A percentile compares a stretch with the other conserved stretches of the same genome.
These are phyloP conservation scores for Lachancea fermentati DNA, from an alignment of 805 yeast species.

Conservation along the genomic window DNA sequence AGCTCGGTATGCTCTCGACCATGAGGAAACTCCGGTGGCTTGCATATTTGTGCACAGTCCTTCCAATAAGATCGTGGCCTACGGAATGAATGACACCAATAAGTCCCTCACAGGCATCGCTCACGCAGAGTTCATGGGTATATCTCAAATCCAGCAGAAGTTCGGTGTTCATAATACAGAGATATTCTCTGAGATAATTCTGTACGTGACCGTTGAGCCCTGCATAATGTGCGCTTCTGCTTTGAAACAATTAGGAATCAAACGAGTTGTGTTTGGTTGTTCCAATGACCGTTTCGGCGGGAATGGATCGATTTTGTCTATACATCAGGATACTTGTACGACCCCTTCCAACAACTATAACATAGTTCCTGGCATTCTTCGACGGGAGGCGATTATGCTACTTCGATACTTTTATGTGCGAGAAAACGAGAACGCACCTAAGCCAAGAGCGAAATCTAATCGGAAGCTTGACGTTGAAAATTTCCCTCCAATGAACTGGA, in stretches of 20 bases:
- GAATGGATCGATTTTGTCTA: slow-evolving; percentile 75
- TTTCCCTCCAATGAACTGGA: slow-evolving; percentile 58
- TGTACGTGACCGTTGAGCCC: slow-evolving; percentile 96
- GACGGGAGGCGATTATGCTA: slow-evolving; percentile 78
- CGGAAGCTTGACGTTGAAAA: slow-evolving; percentile 50
- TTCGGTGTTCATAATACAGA: slow-evolving; percentile 17
- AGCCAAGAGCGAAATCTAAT: slow-evolving; percentile 66
- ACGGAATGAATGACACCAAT: slow-evolving; percentile 85
- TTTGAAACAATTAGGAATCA: slow-evolving; percentile 69
- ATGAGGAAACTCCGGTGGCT: slow-evolving; percentile 82
- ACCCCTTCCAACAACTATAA: slow-evolving; percentile 33
- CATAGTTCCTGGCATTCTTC: slow-evolving; percentile 69
- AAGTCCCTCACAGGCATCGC: slow-evolving; percentile 77
- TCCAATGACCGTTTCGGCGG: slow-evolving; percentile 97
- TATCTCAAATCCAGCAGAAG: slow-evolving; percentile 43
- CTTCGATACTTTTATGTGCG: slow-evolving; percentile 78
- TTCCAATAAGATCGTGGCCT: slow-evolving; percentile 50
- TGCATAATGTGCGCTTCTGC: slow-evolving; percentile 98
- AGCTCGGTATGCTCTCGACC: slow-evolving; percentile 58
- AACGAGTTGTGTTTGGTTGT: slow-evolving; percentile 80
- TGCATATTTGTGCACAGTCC: slow-evolving; percentile 55
- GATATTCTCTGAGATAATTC: slow-evolving; percentile 50
- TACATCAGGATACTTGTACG: slow-evolving; percentile 43
- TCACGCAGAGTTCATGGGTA: slow-evolving; percentile 90
- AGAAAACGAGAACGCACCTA: slow-evolving; percentile 83